These are phyloP conservation scores for Rhodotorula taiwanensis DNA, from an alignment of 768 basidiomycete genomes.

Conservation along the genomic window DNA sequence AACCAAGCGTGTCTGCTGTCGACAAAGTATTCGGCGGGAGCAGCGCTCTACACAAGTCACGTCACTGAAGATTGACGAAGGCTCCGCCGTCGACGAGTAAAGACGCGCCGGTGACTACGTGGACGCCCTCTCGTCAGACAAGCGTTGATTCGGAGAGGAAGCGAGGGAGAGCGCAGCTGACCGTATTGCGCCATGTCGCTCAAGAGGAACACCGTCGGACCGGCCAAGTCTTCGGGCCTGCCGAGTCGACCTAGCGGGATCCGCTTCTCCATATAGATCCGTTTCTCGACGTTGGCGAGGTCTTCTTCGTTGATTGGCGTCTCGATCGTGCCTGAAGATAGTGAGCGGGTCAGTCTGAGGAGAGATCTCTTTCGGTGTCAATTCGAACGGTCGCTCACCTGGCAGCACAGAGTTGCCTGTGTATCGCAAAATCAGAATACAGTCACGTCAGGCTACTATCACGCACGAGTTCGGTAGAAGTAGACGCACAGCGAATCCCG, in stretches of 20 bases:
- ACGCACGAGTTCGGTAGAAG: background rate
- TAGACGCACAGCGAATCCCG: constrained; percentile 54
- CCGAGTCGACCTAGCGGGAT: constrained; percentile 64
- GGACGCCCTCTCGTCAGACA: background rate
- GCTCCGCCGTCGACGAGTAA: constrained; percentile 66
- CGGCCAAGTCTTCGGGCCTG: constrained; percentile 64
- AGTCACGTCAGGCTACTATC: no score
- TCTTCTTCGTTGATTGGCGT: constrained; percentile 74
- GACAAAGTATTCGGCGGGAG: no score
- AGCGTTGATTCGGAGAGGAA: constrained; percentile 11
- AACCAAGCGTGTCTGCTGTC: no score
- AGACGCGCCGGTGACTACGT: constrained; percentile 55
- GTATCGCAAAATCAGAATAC: background rate
- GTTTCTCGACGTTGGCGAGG: constrained; percentile 56
- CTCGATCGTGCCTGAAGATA: constrained; percentile 58
- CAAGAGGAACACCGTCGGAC: constrained; percentile 66
- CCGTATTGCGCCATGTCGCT: constrained; percentile 63
- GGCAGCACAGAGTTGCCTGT: constrained; percentile 59
- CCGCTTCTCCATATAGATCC: constrained; percentile 59
- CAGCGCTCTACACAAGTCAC: no score
- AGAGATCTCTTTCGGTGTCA: background rate
- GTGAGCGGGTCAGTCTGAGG: background rate
- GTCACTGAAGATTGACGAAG: constrained; percentile 69
- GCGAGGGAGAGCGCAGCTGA: constrained; percentile 15
- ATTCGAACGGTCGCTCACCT: constrained; percentile 36